Evolutionary conservation across 1,284 basidiomycete genomes (phyloP), one percentile per base, ranked within the genome.

Genomic region (Ceratobasidium papillatum): DNA sequence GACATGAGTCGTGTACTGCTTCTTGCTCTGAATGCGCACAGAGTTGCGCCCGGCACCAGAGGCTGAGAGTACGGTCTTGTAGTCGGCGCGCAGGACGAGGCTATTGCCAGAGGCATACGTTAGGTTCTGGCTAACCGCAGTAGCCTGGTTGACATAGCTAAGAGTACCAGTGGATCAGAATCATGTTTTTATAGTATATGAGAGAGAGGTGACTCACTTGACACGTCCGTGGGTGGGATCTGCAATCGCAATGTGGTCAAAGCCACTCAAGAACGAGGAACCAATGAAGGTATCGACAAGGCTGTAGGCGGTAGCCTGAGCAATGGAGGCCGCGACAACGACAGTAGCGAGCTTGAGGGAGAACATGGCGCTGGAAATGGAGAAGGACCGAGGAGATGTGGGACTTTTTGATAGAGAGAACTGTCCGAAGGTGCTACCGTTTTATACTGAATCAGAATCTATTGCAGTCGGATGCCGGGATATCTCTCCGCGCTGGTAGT

Each of bases 151-250:
- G 30, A 89, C 87, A 74, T 89, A 89, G 78, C 87, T 87, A 22
- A 22, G 59, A 36, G 2, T n/a, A 43, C 4, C 19, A 30, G 22
- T 45, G n/a, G 52, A 34, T 45, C 14, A 86, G 83, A 87, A 86
- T 49, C 85, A 81, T 25, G 58, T 59, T n/a, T 19, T 59, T 32
- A 8, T 3, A 34, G 56, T 41, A 47, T 59, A 47, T 49, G 49
- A 66, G 12, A 41, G 12, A 25, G 27, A 34, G 49, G 69, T 51
- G 66, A 81, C 87, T 74, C 80, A 91, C 89, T 91, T 84, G 69
- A 91, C 90, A 77, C 88, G 84, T 32, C 89, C 89, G 77, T 88
- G 82, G 7, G 89, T 89, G 1, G 90, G 89, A 79, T 90, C 90
- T 2, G 84, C 62, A 66, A 88, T 86, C 30, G 86, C 84, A 77